Evolutionary conservation across 148 eudicot genomes (phyloP), one percentile per base, ranked within the genome.

Genomic region (Rhododendron molle): DNA sequence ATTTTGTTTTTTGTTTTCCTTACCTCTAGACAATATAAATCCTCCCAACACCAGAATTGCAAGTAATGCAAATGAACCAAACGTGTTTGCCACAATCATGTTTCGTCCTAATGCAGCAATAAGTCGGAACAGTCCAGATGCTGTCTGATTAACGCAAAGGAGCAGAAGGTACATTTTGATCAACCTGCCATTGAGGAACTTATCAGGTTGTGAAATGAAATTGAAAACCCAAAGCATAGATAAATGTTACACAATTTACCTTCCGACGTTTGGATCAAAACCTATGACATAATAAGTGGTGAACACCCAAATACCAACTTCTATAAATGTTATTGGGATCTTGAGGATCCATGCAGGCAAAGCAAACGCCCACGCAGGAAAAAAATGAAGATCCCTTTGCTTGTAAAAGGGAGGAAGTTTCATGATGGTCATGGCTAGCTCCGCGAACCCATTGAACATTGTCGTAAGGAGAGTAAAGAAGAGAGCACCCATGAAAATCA

Each of bases 351-450:
- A 96, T 60, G 93, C 44, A 1, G 98, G 98, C 79, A 96, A 71
- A 85, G 96, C 46, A 81, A 90, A 96, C 60, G 96, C 96, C 98
- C 98, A 96, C 20, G 98, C 89, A 54, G 98, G 98, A 26, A 90
- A 96, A 38, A 96, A 94, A 3, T 89, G 92, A 85, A 95, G 90
- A 85, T 96, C 96, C 80, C 98, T 87, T 77, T 96, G 98, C 88
- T 96, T 96, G 85, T 89, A 96, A 79, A 94, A 96, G 71, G 90
- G 89, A 0, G 98, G 98, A 74, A 96, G 94, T 88, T 93, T 94
- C 87, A 89, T 15, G 72, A 93, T 93, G 73, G 93, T 89, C 87
- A 96, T 44, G 76, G 98, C 84, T 36, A 93, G 90, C 89, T 96
- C 98, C 1, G 94, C 88, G 81, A 90, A 93, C 20, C 95, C 98